These are phyloP conservation scores for Casuarina equisetifolia DNA, from an alignment of 306 rosid genomes.

Conservation along the genomic window DNA sequence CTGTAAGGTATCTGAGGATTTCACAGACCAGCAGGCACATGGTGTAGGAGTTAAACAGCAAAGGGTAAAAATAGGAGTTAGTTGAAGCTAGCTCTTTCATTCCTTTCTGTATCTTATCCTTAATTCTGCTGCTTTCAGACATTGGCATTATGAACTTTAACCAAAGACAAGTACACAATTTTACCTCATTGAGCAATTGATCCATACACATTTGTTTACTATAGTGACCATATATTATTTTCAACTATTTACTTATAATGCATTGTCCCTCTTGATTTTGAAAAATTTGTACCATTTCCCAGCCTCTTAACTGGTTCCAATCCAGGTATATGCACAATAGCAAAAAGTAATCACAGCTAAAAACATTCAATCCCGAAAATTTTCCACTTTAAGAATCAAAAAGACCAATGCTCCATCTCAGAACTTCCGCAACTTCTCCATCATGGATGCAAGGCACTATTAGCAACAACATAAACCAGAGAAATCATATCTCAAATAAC, in stretches of 20 bases:
- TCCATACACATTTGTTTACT: not conserved
- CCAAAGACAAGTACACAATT: not conserved
- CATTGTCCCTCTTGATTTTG: not conserved
- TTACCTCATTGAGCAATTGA: not conserved
- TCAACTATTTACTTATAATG: not conserved
- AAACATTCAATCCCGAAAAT: not conserved
- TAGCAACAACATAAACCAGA: not conserved
- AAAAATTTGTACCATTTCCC: not conserved
- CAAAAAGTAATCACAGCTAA: not conserved
- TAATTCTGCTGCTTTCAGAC: too few species aligned
- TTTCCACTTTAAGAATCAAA: too few species aligned
- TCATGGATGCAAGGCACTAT: not conserved
- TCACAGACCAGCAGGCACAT: constrained; percentile 1
- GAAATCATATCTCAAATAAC: not conserved
- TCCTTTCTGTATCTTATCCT: too few species aligned
- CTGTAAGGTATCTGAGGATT: not conserved
- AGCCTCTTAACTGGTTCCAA: not conserved
- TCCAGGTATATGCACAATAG: not conserved
- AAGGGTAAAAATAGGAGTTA: not conserved
- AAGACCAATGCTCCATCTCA: not conserved
- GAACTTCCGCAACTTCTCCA: not conserved
- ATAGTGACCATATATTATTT: not conserved
- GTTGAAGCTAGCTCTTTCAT: too few species aligned
- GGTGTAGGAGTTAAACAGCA: not conserved
- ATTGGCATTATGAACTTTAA: not conserved